Percentiles rank a stretch among this genome's conserved stretches.
phyloP scores from a whole-genome alignment of 2,329 filamentous ascomycete species.

The Penicillium sp. region DNA sequence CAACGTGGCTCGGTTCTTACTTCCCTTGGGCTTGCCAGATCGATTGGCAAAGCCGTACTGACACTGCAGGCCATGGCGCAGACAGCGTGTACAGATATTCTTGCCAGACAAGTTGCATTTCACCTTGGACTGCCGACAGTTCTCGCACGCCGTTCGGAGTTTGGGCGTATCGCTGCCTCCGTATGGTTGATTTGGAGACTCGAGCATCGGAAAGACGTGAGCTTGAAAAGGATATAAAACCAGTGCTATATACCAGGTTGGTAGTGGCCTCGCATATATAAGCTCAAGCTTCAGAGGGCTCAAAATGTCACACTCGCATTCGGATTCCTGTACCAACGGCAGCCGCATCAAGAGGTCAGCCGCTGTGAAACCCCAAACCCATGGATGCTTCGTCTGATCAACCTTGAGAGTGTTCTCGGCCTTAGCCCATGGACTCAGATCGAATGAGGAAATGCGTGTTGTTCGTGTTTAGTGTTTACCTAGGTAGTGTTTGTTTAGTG shows the following conservation, averaged over 20 bases:
- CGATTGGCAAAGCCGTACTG: conserved; percentile 38
- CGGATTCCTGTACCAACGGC: conserved; percentile 27
- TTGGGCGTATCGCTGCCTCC: conserved; percentile 29
- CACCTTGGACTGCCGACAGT: conserved; percentile 39
- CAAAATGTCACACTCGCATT: conserved; percentile 27
- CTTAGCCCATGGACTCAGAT: neutral
- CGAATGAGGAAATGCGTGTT: conserved; percentile 1
- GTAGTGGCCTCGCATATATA: conserved; percentile 14
- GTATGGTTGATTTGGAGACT: conserved; percentile 12
- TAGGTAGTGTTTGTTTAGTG: conserved; percentile 1
- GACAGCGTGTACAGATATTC: conserved; percentile 35
- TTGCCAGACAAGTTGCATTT: conserved; percentile 38
- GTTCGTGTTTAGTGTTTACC: conserved; percentile 5
- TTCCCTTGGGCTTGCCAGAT: conserved; percentile 39
- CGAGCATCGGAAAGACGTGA: conserved; percentile 24
- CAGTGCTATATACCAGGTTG: neutral
- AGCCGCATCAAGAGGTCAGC: conserved; percentile 35
- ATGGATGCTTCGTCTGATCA: conserved; percentile 31
- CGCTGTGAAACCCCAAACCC: conserved; percentile 33
- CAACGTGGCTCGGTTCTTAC: conserved; percentile 37
- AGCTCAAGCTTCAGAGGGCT: conserved; percentile 17
- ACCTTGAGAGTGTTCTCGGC: conserved; percentile 18
- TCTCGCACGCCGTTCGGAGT: conserved; percentile 37
- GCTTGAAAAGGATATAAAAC: neutral
- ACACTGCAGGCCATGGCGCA: conserved; percentile 36